Percentiles rank a stretch among this genome's conserved stretches.
Conservation (phyloP, 805 yeast genomes). For the Candida koratica region DNA sequence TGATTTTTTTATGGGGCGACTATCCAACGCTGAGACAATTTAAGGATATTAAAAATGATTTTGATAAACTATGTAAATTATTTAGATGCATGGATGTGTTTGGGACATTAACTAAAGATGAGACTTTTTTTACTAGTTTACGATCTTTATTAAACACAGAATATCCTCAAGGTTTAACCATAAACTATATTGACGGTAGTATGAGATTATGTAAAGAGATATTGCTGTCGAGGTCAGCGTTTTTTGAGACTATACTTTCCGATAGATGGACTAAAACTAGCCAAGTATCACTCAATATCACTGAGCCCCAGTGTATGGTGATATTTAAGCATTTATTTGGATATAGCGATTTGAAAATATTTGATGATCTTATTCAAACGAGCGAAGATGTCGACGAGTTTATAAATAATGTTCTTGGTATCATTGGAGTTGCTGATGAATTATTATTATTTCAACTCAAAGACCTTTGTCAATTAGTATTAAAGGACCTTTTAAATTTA, state of each 20-base stretch:
- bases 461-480: slow-evolving; percentile 54
- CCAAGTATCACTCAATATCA: slow-evolving; percentile 40
- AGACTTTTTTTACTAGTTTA: slow-evolving; percentile 17
- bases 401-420: slow-evolving; percentile 51
- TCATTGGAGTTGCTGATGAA: slow-evolving; percentile 61
- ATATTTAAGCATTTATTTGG: slow-evolving; percentile 60
- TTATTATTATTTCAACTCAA: slow-evolving; percentile 57
- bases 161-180: slow-evolving; percentile 20
- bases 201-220: slow-evolving; percentile 47
- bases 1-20: slow-evolving; percentile 46
- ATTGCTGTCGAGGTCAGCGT: slow-evolving; percentile 54
- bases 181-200: slow-evolving; percentile 48
- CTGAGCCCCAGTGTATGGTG: slow-evolving; percentile 41
- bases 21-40: slow-evolving; percentile 20
- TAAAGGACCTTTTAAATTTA: slow-evolving; percentile 51
- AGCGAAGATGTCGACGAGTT: slow-evolving; percentile 37
- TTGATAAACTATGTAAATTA: slow-evolving; percentile 20
- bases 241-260: slow-evolving; percentile 57
- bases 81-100: slow-evolving; percentile 23
- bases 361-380: slow-evolving; percentile 26
- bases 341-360: slow-evolving; percentile 35
- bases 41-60: slow-evolving; percentile 25
- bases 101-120: slow-evolving; percentile 23
- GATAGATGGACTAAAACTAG: slow-evolving; percentile 45
- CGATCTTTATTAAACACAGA: slow-evolving; percentile 7